phyloP scores from a whole-genome alignment of 2,329 filamentous ascomycete genomes.

The Colletotrichum zoysiae region DNA sequence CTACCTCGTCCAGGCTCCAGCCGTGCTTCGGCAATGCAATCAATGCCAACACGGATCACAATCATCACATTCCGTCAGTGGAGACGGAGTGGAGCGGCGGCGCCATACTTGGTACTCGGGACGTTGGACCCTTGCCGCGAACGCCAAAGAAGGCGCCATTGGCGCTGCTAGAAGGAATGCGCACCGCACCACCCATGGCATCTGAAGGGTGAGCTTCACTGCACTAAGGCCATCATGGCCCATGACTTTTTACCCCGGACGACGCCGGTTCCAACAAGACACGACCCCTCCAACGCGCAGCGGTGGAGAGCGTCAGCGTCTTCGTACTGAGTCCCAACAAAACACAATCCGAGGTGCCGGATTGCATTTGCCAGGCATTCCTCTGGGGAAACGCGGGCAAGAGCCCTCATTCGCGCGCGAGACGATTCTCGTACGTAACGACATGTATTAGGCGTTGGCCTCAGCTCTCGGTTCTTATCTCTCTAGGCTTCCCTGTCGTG shows the following conservation, averaged over 20 bases:
- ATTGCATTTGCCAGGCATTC: constrained; percentile 28
- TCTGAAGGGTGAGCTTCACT: constrained; percentile 6
- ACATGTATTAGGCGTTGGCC: constrained; percentile 34
- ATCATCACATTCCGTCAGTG: not conserved
- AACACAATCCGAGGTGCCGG: constrained; percentile 25
- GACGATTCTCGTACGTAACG: constrained; percentile 38
- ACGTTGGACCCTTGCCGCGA: not conserved
- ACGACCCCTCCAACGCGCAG: constrained; percentile 1
- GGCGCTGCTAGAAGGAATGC: not conserved
- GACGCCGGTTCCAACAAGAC: not conserved
- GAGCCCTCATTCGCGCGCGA: constrained; percentile 25
- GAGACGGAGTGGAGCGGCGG: not conserved
- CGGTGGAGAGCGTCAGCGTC: constrained; percentile 16
- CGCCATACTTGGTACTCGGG: not conserved
- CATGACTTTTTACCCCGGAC: not conserved
- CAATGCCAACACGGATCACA: not conserved
- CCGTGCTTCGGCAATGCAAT: not conserved
- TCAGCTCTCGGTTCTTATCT: constrained; percentile 41
- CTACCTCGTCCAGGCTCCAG: too few species aligned
- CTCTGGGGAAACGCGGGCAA: constrained; percentile 32
- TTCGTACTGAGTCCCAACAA: constrained; percentile 8
- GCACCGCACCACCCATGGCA: not conserved
- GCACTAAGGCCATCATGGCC: not conserved
- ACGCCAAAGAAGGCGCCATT: not conserved
- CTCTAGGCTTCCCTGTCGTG: constrained; percentile 17